Evolutionary conservation across 176 grass and related monocot species (phyloP).

Genomic region (Canna indica): DNA sequence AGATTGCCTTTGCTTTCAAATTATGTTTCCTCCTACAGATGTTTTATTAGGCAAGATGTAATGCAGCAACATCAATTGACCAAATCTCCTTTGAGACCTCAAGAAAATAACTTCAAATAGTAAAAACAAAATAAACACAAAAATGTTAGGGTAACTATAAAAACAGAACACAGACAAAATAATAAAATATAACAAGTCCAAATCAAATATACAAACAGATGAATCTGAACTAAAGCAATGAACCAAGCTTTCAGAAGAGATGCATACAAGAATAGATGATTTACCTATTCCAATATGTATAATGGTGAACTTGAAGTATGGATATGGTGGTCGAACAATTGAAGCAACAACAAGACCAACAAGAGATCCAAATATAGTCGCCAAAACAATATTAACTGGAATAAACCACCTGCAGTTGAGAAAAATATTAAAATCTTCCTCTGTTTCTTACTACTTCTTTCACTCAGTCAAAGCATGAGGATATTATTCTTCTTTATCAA

Average conservation of each 20-base stretch:
- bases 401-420: constrained; percentile 86
- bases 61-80: not conserved
- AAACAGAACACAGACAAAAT: constrained; percentile 14
- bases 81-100: not conserved
- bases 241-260: not conserved
- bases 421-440: constrained; percentile 6
- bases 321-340: constrained; percentile 81
- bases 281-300: constrained; percentile 96
- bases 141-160: not conserved
- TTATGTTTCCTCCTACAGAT: not conserved
- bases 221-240: constrained; percentile 2
- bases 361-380: constrained; percentile 61
- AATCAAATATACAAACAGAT: not conserved
- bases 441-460: not conserved
- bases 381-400: constrained; percentile 88
- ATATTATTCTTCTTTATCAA: constrained; percentile 2
- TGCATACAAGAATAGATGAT: constrained; percentile 14
- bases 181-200: constrained; percentile 8
- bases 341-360: constrained; percentile 84
- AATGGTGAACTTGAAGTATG: constrained; percentile 97
- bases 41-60: not conserved
- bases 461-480: not conserved
- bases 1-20: not conserved
- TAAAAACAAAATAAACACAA: not conserved
- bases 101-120: not conserved